Percentiles rank a stretch among this genome's conserved stretches.
These are phyloP conservation scores for Candida nitratophila DNA, from an alignment of 805 yeast species.

Conservation along the genomic window DNA sequence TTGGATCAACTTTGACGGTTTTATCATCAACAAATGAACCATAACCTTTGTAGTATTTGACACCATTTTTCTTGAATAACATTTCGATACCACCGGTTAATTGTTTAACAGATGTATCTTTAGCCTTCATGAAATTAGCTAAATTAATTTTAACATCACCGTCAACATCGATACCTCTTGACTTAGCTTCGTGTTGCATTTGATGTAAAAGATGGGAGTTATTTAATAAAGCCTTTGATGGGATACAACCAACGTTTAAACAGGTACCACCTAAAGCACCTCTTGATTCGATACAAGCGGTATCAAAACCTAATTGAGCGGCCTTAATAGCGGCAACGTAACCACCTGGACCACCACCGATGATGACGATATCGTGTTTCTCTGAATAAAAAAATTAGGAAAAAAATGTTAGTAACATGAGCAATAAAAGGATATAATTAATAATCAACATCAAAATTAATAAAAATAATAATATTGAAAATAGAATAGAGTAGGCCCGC, in stretches of 20 bases:
- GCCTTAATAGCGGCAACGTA: constrained; percentile 98
- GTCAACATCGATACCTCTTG: constrained; percentile 82
- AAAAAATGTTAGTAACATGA: too few relatives aligned
- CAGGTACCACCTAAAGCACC: constrained; percentile 98
- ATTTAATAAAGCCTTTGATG: constrained; percentile 92
- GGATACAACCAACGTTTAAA: constrained; percentile 97
- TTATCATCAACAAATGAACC: constrained; percentile 85
- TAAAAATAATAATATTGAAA: too few relatives aligned
- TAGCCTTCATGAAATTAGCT: constrained; percentile 78
- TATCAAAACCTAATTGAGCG: constrained; percentile 89
- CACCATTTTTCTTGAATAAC: constrained; percentile 93
- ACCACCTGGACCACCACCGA: constrained; percentile 99
- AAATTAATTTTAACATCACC: constrained; percentile 71
- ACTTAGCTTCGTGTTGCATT: constrained; percentile 74
- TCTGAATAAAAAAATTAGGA: too few relatives aligned
- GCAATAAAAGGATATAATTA: too few relatives aligned
- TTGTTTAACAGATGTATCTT: constrained; percentile 82
- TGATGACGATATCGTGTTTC: constrained; percentile 85
- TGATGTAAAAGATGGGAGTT: constrained; percentile 91
- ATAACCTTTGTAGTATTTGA: constrained; percentile 87
- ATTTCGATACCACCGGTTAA: constrained; percentile 91
- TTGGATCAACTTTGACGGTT: constrained; percentile 71
- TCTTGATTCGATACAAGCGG: constrained; percentile 96
- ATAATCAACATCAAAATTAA: too few relatives aligned
- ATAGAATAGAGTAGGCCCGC: too few relatives aligned